Evolutionary conservation across 2,329 filamentous ascomycete species (phyloP).

Genomic region (Trichoderma sp.): DNA sequence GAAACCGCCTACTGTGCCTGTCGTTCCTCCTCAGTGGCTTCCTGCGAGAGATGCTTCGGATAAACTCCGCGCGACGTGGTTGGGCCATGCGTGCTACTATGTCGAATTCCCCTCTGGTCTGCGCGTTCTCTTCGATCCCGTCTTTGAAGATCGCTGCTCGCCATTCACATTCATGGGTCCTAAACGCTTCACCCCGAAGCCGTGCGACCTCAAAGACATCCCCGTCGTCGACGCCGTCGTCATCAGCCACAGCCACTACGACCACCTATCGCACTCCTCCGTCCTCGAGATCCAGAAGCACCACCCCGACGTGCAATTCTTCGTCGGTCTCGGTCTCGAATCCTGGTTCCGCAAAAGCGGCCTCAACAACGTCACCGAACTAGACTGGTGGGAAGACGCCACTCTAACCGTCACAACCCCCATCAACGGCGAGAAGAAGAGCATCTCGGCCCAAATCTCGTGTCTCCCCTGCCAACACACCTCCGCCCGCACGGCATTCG

Average conservation of each 20-base stretch:
- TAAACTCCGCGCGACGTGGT: slow-evolving; percentile 81
- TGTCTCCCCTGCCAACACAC: slow-evolving; percentile 85
- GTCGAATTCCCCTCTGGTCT: slow-evolving; percentile 85
- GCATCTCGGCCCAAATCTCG: slow-evolving; percentile 67
- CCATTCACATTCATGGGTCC: slow-evolving; percentile 70
- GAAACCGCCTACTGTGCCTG: slow-evolving; percentile 61
- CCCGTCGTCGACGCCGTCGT: slow-evolving; percentile 73
- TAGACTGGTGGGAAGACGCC: slow-evolving; percentile 92
- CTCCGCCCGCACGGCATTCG: slow-evolving; percentile 64
- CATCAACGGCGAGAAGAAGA: slow-evolving; percentile 32
- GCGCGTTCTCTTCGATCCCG: slow-evolving; percentile 88
- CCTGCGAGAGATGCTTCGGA: slow-evolving; percentile 52
- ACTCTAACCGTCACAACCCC: slow-evolving; percentile 59
- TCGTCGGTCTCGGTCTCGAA: slow-evolving; percentile 79
- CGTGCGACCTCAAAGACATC: slow-evolving; percentile 75
- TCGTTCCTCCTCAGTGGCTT: slow-evolving; percentile 66
- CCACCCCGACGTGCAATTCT: slow-evolving; percentile 80
- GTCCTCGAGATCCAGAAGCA: slow-evolving; percentile 66
- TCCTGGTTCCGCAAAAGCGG: slow-evolving; percentile 74
- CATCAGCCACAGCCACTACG: slow-evolving; percentile 90
- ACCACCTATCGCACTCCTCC: slow-evolving; percentile 79
- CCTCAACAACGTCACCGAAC: slow-evolving; percentile 74
- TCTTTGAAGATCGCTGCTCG: slow-evolving; percentile 84
- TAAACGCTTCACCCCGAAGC: slow-evolving; percentile 72
- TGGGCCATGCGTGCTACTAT: slow-evolving; percentile 92